phyloP scores from a whole-genome alignment of 2,329 filamentous ascomycete genomes.

The Pyricularia grisea region DNA sequence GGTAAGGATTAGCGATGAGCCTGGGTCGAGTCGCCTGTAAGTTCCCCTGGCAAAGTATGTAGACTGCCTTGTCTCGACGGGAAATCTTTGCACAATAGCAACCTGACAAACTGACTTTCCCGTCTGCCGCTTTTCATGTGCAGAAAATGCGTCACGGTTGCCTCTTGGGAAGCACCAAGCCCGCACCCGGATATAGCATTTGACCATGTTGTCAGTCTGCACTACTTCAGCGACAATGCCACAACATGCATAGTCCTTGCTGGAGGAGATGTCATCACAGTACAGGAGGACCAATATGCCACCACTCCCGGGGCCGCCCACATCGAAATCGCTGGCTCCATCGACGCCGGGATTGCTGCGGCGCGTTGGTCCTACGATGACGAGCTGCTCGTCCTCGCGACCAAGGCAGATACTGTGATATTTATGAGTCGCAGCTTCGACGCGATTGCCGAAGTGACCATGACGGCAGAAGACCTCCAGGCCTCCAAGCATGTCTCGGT shows the following conservation, averaged over 20 bases:
- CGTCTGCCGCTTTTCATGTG: neutral
- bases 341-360: constrained; percentile 83
- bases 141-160: constrained; percentile 39
- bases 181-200: constrained; percentile 65
- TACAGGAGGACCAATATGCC: constrained; percentile 52
- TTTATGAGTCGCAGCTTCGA: constrained; percentile 94
- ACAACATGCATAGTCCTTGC: constrained; percentile 76
- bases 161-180: constrained; percentile 82
- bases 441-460: constrained; percentile 62
- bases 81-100: neutral
- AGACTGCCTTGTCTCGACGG: neutral
- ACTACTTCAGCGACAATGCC: constrained; percentile 74
- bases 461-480: constrained; percentile 69
- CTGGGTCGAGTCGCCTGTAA: constrained; percentile 11
- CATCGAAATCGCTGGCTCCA: constrained; percentile 91
- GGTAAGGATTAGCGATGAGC: constrained; percentile 30
- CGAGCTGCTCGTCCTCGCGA: constrained; percentile 77
- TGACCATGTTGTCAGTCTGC: constrained; percentile 69
- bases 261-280: constrained; percentile 82
- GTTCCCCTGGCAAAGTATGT: constrained; percentile 6
- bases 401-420: constrained; percentile 67
- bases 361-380: constrained; percentile 94
- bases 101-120: neutral
- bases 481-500: constrained; percentile 92
- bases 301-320: constrained; percentile 53